A percentile compares a stretch with the other conserved stretches of the same genome.
Evolutionary conservation across 192 early-diverging fungal species (phyloP).

Genomic region (Entophlyctis luteolus): DNA sequence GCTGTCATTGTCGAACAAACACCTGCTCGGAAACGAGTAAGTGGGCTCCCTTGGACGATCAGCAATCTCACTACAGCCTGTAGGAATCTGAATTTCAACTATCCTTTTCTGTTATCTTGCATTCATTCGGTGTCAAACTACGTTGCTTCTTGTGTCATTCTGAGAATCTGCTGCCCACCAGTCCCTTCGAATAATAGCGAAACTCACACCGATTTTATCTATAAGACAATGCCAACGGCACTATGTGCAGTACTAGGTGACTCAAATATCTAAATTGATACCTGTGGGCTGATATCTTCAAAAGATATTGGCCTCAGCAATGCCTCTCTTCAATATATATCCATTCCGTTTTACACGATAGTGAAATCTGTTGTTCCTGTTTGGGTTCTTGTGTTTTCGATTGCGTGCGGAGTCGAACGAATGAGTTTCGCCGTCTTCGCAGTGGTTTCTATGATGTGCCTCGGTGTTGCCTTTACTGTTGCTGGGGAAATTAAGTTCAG

Average conservation of each 20-base stretch:
- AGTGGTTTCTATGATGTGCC: conserved; percentile 76
- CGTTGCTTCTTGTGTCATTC: not conserved
- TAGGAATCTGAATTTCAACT: conserved; percentile 20
- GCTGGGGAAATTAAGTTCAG: conserved; percentile 64
- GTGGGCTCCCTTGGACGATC: too few relatives aligned
- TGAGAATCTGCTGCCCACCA: not conserved
- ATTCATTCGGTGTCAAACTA: conserved; percentile 13
- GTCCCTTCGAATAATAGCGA: not conserved
- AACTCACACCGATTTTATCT: not conserved
- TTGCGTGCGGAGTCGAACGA: conserved; percentile 77
- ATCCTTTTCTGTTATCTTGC: conserved; percentile 23
- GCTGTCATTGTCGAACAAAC: not conserved
- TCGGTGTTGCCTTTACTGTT: conserved; percentile 85
- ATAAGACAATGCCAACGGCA: conserved; percentile 9
- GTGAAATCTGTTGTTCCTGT: conserved; percentile 52
- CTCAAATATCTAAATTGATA: not conserved
- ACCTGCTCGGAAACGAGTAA: not conserved
- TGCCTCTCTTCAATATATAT: conserved; percentile 57
- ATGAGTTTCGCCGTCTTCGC: conserved; percentile 60
- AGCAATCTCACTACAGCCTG: not conserved
- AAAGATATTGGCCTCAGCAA: conserved; percentile 32
- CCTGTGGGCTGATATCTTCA: not conserved
- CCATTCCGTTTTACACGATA: conserved; percentile 87
- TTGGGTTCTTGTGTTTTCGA: conserved; percentile 77
- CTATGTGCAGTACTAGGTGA: conserved; percentile 17